Conservation (phyloP, 2,329 filamentous ascomycete species). For the Catunica adiposa region DNA sequence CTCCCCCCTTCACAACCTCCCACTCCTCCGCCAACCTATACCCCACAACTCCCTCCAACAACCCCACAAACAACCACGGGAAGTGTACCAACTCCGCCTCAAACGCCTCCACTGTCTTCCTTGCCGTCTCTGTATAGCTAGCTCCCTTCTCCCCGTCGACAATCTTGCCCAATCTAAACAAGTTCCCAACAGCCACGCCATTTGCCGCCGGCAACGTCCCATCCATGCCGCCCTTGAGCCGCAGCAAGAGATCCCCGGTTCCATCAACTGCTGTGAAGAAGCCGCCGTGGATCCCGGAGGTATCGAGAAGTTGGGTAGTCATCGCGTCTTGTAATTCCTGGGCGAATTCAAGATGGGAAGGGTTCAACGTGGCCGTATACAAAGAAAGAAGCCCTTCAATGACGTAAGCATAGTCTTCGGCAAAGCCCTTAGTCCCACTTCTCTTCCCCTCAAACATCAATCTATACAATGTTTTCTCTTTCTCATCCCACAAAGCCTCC, state of each 20-base stretch:
- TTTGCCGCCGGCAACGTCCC: constrained; percentile 82
- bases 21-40: constrained; percentile 50
- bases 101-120: constrained; percentile 66
- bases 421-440: constrained; percentile 44
- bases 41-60: constrained; percentile 61
- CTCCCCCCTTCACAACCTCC: neutral
- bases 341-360: constrained; percentile 61
- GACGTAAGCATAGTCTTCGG: constrained; percentile 88
- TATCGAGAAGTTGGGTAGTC: constrained; percentile 61
- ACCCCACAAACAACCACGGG: constrained; percentile 73
- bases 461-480: constrained; percentile 48
- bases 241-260: constrained; percentile 57
- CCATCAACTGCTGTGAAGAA: constrained; percentile 56
- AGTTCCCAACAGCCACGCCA: constrained; percentile 67
- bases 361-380: constrained; percentile 67
- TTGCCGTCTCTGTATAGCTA: constrained; percentile 46
- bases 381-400: constrained; percentile 69
- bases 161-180: constrained; percentile 62
- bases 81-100: constrained; percentile 85
- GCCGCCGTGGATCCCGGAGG: constrained; percentile 25
- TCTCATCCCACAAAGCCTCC: constrained; percentile 52
- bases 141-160: constrained; percentile 28
- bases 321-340: constrained; percentile 48
- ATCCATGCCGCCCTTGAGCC: constrained; percentile 91
- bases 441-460: constrained; percentile 54